These are phyloP conservation scores for Boletus rubropictus DNA, from an alignment of 768 basidiomycete species.

Conservation along the genomic window DNA sequence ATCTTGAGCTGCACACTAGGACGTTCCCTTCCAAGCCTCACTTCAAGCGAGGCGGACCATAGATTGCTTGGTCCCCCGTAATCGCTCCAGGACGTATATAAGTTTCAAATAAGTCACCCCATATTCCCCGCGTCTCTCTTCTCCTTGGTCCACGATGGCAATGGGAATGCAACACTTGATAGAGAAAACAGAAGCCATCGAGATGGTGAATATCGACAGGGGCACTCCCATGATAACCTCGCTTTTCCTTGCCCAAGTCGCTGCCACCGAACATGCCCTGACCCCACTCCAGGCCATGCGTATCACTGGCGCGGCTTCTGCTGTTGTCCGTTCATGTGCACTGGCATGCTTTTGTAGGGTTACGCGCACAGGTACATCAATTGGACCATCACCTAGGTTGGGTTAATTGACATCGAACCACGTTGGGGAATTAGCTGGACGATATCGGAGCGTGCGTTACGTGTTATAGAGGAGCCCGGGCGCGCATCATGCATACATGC, in stretches of 20 bases:
- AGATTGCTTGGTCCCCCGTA: too few species aligned
- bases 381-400: too few species aligned
- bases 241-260: slow-evolving; percentile 20
- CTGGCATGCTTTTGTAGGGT: slow-evolving; percentile 23
- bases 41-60: too few species aligned
- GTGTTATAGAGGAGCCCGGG: background rate
- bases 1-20: too few species aligned
- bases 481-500: background rate
- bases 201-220: slow-evolving; percentile 10
- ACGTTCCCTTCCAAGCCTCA: too few species aligned
- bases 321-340: slow-evolving; percentile 24
- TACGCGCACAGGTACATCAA: slow-evolving; percentile 21
- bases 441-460: slow-evolving; percentile 1
- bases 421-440: background rate
- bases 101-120: too few species aligned
- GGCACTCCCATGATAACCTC: slow-evolving; percentile 6
- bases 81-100: too few species aligned
- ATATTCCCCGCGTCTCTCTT: too few species aligned
- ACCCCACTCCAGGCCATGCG: slow-evolving; percentile 17
- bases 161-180: background rate
- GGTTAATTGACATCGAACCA: background rate
- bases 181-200: slow-evolving; percentile 5
- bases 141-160: slow-evolving; percentile 5
- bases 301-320: slow-evolving; percentile 21
- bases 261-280: slow-evolving; percentile 19